Conservation (phyloP, 2,329 filamentous ascomycete genomes). For the Aureobasidium subglaciale region DNA sequence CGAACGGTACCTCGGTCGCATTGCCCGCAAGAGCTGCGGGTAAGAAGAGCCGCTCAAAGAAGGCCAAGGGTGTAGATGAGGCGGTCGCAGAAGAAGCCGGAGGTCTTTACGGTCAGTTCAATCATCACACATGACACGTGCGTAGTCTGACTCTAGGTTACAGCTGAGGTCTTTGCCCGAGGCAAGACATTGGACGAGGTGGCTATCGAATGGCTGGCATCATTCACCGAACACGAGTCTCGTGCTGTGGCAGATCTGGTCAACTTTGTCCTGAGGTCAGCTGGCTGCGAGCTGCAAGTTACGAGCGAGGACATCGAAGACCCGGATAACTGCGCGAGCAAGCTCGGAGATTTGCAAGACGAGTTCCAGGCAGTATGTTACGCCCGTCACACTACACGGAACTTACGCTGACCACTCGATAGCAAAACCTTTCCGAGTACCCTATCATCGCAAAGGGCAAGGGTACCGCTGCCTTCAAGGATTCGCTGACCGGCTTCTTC, state of each 20-base stretch:
- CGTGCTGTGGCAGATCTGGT: slow-evolving; percentile 51
- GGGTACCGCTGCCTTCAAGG: slow-evolving; percentile 68
- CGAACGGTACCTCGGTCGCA: slow-evolving; percentile 42
- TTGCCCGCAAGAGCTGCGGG: slow-evolving; percentile 48
- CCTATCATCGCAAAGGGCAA: slow-evolving; percentile 80
- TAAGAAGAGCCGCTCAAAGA: slow-evolving; percentile 41
- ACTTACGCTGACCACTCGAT: slow-evolving; percentile 14
- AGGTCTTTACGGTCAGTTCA: slow-evolving; percentile 48
- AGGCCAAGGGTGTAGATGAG: slow-evolving; percentile 45
- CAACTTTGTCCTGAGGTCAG: slow-evolving; percentile 57
- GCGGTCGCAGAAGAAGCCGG: slow-evolving; percentile 46
- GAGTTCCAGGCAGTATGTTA: slow-evolving; percentile 68
- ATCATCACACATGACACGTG: slow-evolving; percentile 7
- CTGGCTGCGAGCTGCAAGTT: slow-evolving; percentile 75
- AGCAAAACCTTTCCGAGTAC: slow-evolving; percentile 80
- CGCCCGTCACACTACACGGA: slow-evolving; percentile 12
- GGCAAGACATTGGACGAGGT: slow-evolving; percentile 49
- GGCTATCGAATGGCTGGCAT: slow-evolving; percentile 50
- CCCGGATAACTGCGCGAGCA: slow-evolving; percentile 74
- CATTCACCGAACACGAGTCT: slow-evolving; percentile 50
- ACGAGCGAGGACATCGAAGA: slow-evolving; percentile 80
- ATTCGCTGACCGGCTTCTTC: slow-evolving; percentile 73
- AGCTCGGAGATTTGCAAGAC: slow-evolving; percentile 76
- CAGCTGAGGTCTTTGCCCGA: slow-evolving; percentile 54
- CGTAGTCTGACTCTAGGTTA: neutral